Percentiles rank a stretch among this genome's conserved stretches.
phyloP scores from a whole-genome alignment of 352 stramenopile genomes.

The Pythium angustatum region DNA sequence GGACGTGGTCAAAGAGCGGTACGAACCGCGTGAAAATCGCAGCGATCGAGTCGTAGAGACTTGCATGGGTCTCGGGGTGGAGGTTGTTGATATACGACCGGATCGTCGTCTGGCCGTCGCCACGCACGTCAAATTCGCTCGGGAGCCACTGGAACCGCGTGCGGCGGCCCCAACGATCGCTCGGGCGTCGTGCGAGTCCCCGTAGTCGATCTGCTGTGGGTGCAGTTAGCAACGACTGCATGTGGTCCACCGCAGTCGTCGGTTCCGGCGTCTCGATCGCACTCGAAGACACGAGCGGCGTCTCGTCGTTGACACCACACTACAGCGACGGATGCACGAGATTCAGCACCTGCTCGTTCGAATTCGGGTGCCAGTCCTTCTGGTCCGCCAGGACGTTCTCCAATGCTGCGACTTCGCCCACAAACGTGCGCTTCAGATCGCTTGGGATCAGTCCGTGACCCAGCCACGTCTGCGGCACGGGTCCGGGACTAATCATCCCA shows the following conservation, averaged over 20 bases:
- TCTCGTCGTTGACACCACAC: constrained; percentile 45
- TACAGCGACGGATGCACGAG: constrained; percentile 63
- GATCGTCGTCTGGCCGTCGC: constrained; percentile 1
- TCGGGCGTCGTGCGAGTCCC: too few relatives aligned
- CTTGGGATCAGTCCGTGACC: constrained; percentile 30
- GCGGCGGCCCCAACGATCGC: too few relatives aligned
- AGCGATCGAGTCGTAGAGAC: constrained; percentile 25
- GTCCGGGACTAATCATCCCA: neutral
- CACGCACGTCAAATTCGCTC: constrained; percentile 3
- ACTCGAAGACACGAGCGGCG: neutral
- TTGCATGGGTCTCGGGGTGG: constrained; percentile 20
- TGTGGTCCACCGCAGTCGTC: neutral
- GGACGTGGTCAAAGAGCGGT: constrained; percentile 30
- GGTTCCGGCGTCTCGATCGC: neutral
- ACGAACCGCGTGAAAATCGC: constrained; percentile 29
- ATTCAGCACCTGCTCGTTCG: constrained; percentile 48
- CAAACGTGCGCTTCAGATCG: constrained; percentile 31
- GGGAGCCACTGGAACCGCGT: constrained; percentile 14
- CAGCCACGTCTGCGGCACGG: constrained; percentile 22
- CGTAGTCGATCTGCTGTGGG: too few relatives aligned
- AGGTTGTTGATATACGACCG: constrained; percentile 40
- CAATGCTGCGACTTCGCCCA: constrained; percentile 23
- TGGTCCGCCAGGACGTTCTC: constrained; percentile 39
- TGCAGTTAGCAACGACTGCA: neutral
- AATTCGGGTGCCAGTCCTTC: constrained; percentile 58